These are phyloP conservation scores for Monotropa hypopitys DNA, from an alignment of 179 eudicot species.

Conservation along the genomic window DNA sequence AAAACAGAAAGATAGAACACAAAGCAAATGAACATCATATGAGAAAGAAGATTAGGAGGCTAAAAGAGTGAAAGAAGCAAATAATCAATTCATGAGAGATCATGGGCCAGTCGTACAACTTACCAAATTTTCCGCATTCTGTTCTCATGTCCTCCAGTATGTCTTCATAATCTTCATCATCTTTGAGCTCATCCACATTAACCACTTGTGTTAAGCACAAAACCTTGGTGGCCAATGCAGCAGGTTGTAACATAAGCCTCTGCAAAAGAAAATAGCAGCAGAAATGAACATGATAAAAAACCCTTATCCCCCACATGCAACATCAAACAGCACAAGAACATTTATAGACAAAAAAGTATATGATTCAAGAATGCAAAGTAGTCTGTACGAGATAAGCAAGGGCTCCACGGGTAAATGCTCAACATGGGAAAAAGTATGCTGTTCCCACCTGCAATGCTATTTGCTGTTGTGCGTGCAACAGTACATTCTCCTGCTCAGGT, in stretches of 20 bases:
- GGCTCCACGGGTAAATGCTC: background rate
- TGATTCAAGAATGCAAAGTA: background rate
- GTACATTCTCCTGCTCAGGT: constrained; percentile 92
- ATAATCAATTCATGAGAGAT: background rate
- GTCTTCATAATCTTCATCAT: constrained; percentile 79
- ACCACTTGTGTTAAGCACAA: constrained; percentile 81
- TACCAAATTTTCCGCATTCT: constrained; percentile 92
- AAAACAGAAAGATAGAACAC: constrained; percentile 17
- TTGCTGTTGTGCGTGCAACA: constrained; percentile 90
- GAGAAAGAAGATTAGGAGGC: background rate
- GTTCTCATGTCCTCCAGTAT: constrained; percentile 76
- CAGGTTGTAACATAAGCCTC: constrained; percentile 72
- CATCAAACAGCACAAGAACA: background rate
- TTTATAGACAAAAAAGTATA: background rate
- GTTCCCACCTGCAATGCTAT: constrained; percentile 89
- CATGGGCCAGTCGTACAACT: background rate
- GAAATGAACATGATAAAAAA: background rate
- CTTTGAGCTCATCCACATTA: constrained; percentile 51
- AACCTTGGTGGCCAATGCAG: constrained; percentile 56
- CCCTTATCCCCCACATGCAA: background rate
- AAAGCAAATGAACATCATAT: constrained; percentile 6
- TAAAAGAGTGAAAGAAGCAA: background rate
- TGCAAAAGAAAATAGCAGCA: constrained; percentile 23
- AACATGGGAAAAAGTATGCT: background rate
- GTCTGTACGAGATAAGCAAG: background rate